These are phyloP conservation scores for Rhodotorula sp. DNA, from an alignment of 1,284 basidiomycete species.

Conservation along the genomic window DNA sequence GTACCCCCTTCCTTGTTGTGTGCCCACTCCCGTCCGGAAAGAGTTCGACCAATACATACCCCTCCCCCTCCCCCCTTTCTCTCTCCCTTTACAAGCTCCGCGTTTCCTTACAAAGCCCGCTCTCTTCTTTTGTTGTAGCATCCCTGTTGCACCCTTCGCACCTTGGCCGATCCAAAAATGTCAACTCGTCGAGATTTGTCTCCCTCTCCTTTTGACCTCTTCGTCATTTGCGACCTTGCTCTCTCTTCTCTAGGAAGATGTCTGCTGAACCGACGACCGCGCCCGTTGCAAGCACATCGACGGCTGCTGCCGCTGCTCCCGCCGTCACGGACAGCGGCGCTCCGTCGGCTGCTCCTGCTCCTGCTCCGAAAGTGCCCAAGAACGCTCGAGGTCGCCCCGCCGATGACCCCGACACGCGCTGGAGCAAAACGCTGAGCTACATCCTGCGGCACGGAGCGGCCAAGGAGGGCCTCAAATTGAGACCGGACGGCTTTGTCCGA, in stretches of 20 bases:
- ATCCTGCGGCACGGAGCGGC: constrained; percentile 79
- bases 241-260: constrained; percentile 3
- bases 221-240: background rate
- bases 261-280: constrained; percentile 1
- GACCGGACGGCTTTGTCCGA: constrained; percentile 73
- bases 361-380: constrained; percentile 13
- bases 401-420: constrained; percentile 53
- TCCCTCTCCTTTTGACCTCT: background rate
- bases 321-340: background rate
- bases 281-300: constrained; percentile 3
- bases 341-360: background rate
- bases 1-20: background rate
- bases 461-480: constrained; percentile 68
- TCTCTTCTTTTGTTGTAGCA: background rate
- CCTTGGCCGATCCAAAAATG: background rate
- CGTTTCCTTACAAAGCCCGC: background rate
- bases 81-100: background rate
- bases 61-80: background rate
- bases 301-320: background rate
- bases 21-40: background rate
- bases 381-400: constrained; percentile 47
- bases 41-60: background rate
- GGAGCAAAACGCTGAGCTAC: constrained; percentile 79
- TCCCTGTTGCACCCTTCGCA: background rate
- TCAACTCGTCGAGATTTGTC: background rate